Conservation (phyloP, 2,329 filamentous ascomycete genomes). For the Botryotinia calthae region DNA sequence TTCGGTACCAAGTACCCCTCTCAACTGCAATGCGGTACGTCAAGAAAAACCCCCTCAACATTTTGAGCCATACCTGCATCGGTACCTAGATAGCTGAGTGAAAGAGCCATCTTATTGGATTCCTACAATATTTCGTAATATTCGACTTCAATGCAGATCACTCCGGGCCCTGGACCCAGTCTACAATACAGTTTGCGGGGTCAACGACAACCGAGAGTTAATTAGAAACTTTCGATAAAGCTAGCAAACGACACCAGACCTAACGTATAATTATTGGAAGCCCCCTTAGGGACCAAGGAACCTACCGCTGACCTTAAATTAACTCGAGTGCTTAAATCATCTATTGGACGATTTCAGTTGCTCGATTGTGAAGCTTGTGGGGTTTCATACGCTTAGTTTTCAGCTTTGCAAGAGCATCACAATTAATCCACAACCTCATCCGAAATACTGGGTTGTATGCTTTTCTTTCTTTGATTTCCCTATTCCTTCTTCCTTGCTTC, state of each 20-base stretch:
- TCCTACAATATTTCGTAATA: neutral
- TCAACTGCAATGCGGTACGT: neutral
- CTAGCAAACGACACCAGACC: neutral
- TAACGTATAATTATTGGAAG: neutral
- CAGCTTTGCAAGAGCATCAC: neutral
- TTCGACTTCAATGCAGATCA: neutral
- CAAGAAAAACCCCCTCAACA: neutral
- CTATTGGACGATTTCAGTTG: neutral
- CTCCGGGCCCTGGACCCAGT: neutral
- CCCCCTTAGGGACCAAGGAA: neutral
- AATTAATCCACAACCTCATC: neutral
- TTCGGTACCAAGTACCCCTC: neutral
- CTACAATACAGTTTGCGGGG: neutral
- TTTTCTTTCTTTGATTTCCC: neutral
- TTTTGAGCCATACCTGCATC: neutral
- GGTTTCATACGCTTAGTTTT: neutral
- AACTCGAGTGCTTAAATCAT: neutral
- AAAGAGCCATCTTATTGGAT: neutral
- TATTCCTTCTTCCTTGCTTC: constrained; percentile 1
- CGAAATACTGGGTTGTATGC: neutral
- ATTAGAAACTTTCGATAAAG: neutral
- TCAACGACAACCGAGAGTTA: neutral
- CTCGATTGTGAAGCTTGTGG: neutral
- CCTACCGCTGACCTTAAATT: neutral
- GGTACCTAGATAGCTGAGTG: neutral